Evolutionary conservation across 2,329 filamentous ascomycete genomes (phyloP), one percentile per base, ranked within the genome.

Genomic region (Botrytis sinoallii): DNA sequence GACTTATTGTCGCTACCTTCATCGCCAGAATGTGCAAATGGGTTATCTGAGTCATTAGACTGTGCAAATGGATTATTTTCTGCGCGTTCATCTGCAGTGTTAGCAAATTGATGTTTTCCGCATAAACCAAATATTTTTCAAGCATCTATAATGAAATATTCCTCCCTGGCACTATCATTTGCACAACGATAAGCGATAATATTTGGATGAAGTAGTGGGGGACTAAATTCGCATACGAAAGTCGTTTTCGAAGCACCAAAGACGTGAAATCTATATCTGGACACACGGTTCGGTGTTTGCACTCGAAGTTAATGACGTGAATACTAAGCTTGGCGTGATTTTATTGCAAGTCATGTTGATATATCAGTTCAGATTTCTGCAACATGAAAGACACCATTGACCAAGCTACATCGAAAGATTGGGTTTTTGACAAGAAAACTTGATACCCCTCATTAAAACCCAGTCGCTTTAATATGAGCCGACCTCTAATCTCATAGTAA

Each of bases 21-120:
- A 29, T 76, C 72, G 7, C 63, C 71, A 4, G 40, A 74, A 25
- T 66, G 46, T 18, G 73, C 63, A 74, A 76, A 29, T 74, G 77
- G 48, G 12, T 70, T 66, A 22, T 68, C 64, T 18, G 55, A 52
- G 10, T 42, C 29, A 52, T 52, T 32, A 65, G 35, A 63, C 40
- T 10, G 25, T 29, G 25, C n/a, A 60, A 70, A 60, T 3, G 22
- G 14, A 46, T 68, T 32, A 1, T 64, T 20, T 4, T 48, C 32
- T 38, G 46, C 69, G 14, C 29, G 38, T 20, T 14, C 7, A 12
- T 32, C 59, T 44, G 5, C 10, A 12, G 9, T 46, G 12, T 4
- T 46, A 46, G 8, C 18, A 29, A 8, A 22, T 32, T 44, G 63
- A 65, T 25, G 25, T n/a, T 55, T 14, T 29, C 14, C 52, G 7